Conservation (phyloP, 2,329 filamentous ascomycete species). For the Claviceps capensis region DNA sequence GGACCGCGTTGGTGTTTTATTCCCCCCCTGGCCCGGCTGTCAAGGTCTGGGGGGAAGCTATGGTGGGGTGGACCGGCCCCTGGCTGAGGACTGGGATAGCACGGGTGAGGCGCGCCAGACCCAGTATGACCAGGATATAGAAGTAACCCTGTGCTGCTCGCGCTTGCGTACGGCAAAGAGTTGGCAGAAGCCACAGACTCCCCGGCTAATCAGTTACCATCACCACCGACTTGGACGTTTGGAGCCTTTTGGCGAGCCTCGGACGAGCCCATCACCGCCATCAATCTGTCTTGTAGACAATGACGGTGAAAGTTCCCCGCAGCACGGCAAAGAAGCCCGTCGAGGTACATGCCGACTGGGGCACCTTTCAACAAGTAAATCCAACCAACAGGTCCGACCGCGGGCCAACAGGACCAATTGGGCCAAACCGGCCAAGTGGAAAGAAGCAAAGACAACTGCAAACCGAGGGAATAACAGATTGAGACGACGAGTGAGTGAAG, state of each 20-base stretch:
- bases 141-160: conserved; percentile 18
- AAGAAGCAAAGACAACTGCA: conserved; percentile 6
- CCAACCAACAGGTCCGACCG: too few species aligned
- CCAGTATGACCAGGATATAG: conserved; percentile 27
- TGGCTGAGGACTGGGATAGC: conserved; percentile 30
- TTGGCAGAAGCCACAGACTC: background rate
- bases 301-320: too few species aligned
- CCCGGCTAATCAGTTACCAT: background rate
- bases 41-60: conserved; percentile 29
- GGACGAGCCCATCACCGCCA: too few species aligned
- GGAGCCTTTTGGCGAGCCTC: too few species aligned
- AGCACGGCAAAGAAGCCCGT: too few species aligned
- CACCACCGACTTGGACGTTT: background rate
- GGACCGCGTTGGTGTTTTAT: conserved; percentile 38
- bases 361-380: too few species aligned
- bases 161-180: conserved; percentile 14
- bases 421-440: conserved; percentile 13
- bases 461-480: conserved; percentile 13
- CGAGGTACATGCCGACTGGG: too few species aligned
- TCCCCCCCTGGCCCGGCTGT: conserved; percentile 25
- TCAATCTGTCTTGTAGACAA: too few species aligned
- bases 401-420: too few species aligned
- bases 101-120: conserved; percentile 35
- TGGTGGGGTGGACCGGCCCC: conserved; percentile 20
- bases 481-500: conserved; percentile 9